Evolutionary conservation across 495 filamentous ascomycete species (phyloP), one percentile per base, ranked within the genome.

Genomic region (Astrocystis sublimbata): DNA sequence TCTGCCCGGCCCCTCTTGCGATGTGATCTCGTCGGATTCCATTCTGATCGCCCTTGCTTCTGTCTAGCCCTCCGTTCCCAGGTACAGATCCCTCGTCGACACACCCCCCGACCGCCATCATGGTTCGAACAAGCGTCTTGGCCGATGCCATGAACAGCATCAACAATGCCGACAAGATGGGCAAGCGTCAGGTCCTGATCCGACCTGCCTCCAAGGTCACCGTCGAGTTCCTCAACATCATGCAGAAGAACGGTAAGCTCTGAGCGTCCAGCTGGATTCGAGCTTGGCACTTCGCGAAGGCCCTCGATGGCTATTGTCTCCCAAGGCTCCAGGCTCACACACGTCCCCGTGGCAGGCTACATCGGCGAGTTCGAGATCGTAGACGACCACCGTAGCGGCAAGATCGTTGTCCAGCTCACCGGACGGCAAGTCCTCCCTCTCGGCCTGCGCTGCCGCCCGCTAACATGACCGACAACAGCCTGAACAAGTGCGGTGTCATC

Each of bases 301-400:
- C n/a, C n/a, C n/a, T n/a, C n/a, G n/a, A n/a, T n/a, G n/a, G n/a
- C n/a, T n/a, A n/a, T n/a, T n/a, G n/a, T n/a, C n/a, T n/a, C n/a
- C 67, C 23, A 24, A 61, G 19, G 30, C 51, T 68, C 49, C 70
- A n/a, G 13, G 51, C 19, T 12, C 26, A 30, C 43, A 30, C 43
- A 54, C 61, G 54, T 64, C 41, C 38, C 69, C 56, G 60, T 52
- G 66, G 36, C 68, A 93, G 90, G 91, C 70, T 94, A 93, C 83
- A 92, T 94, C 78, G 91, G 91, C 79, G 90, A 94, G 78, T 94
- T 94, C 77, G 90, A 94, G 83, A 90, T 93, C 77, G 88, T 94
- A 68, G 90, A 94, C 74, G 90, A 94, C 81, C 90, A 94, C 85
- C 88, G 90, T 66, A 89, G 89, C 73, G 91, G 90, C 81, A 94